Evolutionary conservation across 345 rosid species (phyloP).

Genomic region (Sonneratia caseolaris): DNA sequence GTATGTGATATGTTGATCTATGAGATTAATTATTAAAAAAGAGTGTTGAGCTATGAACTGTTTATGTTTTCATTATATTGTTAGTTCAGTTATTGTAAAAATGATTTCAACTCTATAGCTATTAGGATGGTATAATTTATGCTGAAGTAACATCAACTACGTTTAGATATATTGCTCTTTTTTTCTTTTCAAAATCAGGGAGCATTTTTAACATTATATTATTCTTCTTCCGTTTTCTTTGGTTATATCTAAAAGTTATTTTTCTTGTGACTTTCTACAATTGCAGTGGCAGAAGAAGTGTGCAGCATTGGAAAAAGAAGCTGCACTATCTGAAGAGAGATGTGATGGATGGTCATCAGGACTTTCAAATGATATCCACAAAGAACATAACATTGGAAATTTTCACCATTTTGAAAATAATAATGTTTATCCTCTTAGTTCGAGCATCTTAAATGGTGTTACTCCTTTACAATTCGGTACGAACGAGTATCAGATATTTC

Average conservation of each 20-base stretch:
- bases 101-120: not conserved
- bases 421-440: slow-evolving; percentile 23
- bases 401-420: slow-evolving; percentile 37
- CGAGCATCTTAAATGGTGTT: slow-evolving; percentile 46
- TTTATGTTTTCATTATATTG: not conserved
- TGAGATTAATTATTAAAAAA: too few relatives aligned
- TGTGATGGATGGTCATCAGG: slow-evolving; percentile 22
- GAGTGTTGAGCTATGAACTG: not conserved
- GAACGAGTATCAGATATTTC: slow-evolving; percentile 77
- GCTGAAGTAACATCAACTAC: too few relatives aligned
- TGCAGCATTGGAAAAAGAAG: slow-evolving; percentile 33
- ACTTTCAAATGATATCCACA: slow-evolving; percentile 71
- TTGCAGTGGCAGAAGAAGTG: slow-evolving; percentile 75
- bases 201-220: too few relatives aligned
- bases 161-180: too few relatives aligned
- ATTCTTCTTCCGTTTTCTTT: not conserved
- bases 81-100: not conserved
- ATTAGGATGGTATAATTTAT: not conserved
- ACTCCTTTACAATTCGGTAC: slow-evolving; percentile 84
- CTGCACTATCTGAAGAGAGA: slow-evolving; percentile 24
- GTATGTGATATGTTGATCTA: slow-evolving; percentile 19
- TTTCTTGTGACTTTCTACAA: not conserved
- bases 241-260: not conserved
- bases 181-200: too few relatives aligned
- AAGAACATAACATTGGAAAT: slow-evolving; percentile 33